These are phyloP conservation scores for Daldinia sp. DNA, from an alignment of 2,329 filamentous ascomycete genomes.

Conservation along the genomic window DNA sequence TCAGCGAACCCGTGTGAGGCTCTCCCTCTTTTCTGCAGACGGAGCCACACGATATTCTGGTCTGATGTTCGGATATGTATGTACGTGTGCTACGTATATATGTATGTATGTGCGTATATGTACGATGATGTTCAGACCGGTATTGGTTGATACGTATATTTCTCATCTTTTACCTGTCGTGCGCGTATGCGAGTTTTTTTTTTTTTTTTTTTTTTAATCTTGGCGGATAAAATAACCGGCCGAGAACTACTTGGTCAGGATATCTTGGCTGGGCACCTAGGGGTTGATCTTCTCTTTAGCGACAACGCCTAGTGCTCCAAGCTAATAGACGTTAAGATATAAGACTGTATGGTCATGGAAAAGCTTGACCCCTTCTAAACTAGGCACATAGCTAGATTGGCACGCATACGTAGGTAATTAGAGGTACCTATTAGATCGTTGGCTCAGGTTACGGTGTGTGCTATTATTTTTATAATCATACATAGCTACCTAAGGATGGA, in stretches of 20 bases:
- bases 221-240: slow-evolving; percentile 11
- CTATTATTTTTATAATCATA: slow-evolving; percentile 19
- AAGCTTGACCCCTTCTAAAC: slow-evolving; percentile 22
- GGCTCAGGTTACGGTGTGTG: slow-evolving; percentile 1
- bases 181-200: slow-evolving; percentile 35
- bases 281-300: slow-evolving; percentile 25
- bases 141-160: slow-evolving; percentile 11
- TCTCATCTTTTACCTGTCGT: slow-evolving; percentile 25
- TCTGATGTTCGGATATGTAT: slow-evolving; percentile 34
- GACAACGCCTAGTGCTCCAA: slow-evolving; percentile 28
- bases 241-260: slow-evolving; percentile 27
- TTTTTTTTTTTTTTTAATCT: slow-evolving; percentile 6
- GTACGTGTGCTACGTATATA: neutral
- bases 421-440: neutral
- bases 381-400: slow-evolving; percentile 6
- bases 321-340: slow-evolving; percentile 20
- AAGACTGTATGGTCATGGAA: slow-evolving; percentile 9
- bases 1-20: slow-evolving; percentile 39
- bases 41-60: slow-evolving; percentile 23
- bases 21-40: slow-evolving; percentile 31
- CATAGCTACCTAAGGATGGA: neutral
- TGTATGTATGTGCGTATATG: slow-evolving; percentile 11
- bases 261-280: slow-evolving; percentile 29
- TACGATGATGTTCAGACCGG: slow-evolving; percentile 35
- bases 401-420: slow-evolving; percentile 4